Evolutionary conservation across 2,329 filamentous ascomycete species (phyloP), one percentile per base, ranked within the genome.

Genomic region (Botrytis paeoniae): DNA sequence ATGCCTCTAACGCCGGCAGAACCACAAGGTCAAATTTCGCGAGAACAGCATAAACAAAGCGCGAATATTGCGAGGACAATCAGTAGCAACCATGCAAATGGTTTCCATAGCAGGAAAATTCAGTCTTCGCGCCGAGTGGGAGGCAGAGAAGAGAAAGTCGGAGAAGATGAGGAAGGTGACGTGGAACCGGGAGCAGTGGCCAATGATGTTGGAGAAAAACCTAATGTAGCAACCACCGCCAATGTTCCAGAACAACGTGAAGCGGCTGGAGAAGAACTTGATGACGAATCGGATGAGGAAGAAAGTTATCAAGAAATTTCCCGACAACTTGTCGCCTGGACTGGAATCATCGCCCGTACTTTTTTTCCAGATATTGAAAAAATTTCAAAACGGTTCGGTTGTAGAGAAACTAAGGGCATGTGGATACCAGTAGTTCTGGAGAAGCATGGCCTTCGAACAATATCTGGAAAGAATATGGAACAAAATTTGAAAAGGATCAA

Each of bases 61-160:
- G 64, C 45, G 1, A 20, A 7, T 18, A 16, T 14, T 32, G 45
- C 64, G 48, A 68, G 45, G 48, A 39, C 4, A n/a, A 39, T 57
- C 35, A 57, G 64, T 20, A 54, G 48, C 37, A 68, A 68, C 35
- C 45, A 68, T 57, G 64, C 64, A 54, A 57, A 39, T 41, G 35
- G 35, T 39, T 29, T 14, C 25, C 45, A 41, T 41, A 57, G 9
- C 5, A 54, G 41, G 1, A 29, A 16, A 25, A 29, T 4, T 32
- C 45, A 22, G 35, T 29, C 45, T 39, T 32, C 35, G 4, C 10
- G 12, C 25, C 4, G 10, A 1, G 6, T 35, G 51, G 4, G 35
- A 22, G 35, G 25, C 25, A 68, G 48, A 68, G 25, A 41, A 22
- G 18, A 22, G 18, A 14, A 29, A 22, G 5, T n/a, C 22, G 14